Evolutionary conservation across 2,329 filamentous ascomycete species (phyloP).

Genomic region (Aspergillus calidoustus): DNA sequence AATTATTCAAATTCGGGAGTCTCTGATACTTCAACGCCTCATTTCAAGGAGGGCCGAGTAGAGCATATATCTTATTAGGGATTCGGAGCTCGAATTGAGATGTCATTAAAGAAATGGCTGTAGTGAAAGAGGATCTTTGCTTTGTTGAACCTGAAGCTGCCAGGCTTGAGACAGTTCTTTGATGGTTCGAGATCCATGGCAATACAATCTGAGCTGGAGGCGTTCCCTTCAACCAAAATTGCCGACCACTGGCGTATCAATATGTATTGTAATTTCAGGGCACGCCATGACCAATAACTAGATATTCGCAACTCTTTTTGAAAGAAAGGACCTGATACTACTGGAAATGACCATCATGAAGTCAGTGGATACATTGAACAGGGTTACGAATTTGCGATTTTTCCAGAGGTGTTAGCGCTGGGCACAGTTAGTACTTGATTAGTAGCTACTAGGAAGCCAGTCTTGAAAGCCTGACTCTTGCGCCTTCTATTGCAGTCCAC

Average conservation of each 20-base stretch:
- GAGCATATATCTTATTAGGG: not conserved
- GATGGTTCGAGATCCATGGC: slow-evolving; percentile 15
- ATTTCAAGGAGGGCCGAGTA: not conserved
- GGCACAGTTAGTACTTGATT: not conserved
- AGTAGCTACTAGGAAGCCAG: not conserved
- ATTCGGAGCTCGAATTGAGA: not conserved
- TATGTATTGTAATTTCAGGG: slow-evolving; percentile 5
- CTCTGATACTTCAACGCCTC: not conserved
- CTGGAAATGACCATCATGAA: not conserved
- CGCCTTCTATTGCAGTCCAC: slow-evolving; percentile 7
- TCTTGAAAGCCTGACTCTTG: not conserved
- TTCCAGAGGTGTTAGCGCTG: not conserved
- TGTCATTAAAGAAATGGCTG: not conserved
- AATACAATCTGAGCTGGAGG: slow-evolving; percentile 21
- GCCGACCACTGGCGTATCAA: not conserved
- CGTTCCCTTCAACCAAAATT: not conserved
- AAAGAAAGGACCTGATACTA: not conserved
- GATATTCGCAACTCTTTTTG: too few species aligned
- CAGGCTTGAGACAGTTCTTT: not conserved
- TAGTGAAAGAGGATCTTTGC: not conserved
- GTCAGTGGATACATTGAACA: not conserved
- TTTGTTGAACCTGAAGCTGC: not conserved
- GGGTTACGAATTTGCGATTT: not conserved
- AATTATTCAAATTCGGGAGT: not conserved
- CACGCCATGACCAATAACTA: not conserved